A percentile compares a stretch with the other conserved stretches of the same genome.
Conservation (phyloP, 2,329 filamentous ascomycete genomes). For the Cytospora mali region DNA sequence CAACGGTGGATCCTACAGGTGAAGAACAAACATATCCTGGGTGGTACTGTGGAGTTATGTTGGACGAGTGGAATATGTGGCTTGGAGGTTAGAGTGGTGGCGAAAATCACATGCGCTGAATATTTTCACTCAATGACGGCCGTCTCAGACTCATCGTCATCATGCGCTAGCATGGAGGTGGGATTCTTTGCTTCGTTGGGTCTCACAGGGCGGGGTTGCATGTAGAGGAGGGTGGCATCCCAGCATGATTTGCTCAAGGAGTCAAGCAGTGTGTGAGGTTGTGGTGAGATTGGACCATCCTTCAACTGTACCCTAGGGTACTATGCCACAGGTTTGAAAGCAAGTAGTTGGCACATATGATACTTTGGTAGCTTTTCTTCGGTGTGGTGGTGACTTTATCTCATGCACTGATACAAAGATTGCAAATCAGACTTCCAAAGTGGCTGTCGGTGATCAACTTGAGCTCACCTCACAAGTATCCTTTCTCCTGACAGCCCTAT, state of each 20-base stretch:
- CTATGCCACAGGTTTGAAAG: too few relatives aligned
- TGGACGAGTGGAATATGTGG: slow-evolving; percentile 11
- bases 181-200: slow-evolving; percentile 14
- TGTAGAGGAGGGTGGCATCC: slow-evolving; percentile 15
- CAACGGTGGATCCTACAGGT: slow-evolving; percentile 13
- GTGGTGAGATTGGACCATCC: too few relatives aligned
- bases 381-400: too few relatives aligned
- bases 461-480: too few relatives aligned
- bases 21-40: not conserved
- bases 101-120: slow-evolving; percentile 12
- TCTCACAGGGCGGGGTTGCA: slow-evolving; percentile 9
- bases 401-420: too few relatives aligned
- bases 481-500: too few relatives aligned
- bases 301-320: too few relatives aligned
- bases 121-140: slow-evolving; percentile 5
- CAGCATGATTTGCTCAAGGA: slow-evolving; percentile 10
- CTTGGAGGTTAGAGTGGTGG: slow-evolving; percentile 23
- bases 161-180: slow-evolving; percentile 19
- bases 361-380: too few relatives aligned
- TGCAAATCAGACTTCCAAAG: too few relatives aligned
- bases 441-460: too few relatives aligned
- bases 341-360: too few relatives aligned
- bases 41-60: slow-evolving; percentile 8
- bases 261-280: not conserved
- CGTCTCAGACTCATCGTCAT: slow-evolving; percentile 23